These are phyloP conservation scores for Stereum hirsutum DNA, from an alignment of 1,284 basidiomycete species.

Conservation along the genomic window DNA sequence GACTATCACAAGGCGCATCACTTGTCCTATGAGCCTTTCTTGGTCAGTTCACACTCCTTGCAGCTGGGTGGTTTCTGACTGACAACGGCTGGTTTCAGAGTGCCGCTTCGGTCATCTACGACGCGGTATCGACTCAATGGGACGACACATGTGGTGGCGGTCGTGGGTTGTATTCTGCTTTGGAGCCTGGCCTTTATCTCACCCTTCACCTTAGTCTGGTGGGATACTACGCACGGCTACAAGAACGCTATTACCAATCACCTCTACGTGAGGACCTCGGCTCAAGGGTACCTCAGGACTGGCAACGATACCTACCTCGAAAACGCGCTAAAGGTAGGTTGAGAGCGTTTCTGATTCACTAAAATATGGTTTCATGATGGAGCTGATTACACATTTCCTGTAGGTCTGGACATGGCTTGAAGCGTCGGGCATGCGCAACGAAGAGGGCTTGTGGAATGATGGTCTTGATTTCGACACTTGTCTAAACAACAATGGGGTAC, in stretches of 20 bases:
- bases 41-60: constrained; percentile 19
- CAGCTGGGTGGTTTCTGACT: neutral
- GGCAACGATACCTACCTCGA: constrained; percentile 28
- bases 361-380: neutral
- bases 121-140: constrained; percentile 39
- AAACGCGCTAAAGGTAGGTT: constrained; percentile 35
- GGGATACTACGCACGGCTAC: constrained; percentile 42
- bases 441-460: constrained; percentile 40
- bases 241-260: constrained; percentile 53
- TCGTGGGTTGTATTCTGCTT: constrained; percentile 23
- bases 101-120: constrained; percentile 35
- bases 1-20: constrained; percentile 36
- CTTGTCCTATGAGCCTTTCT: constrained; percentile 23
- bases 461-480: constrained; percentile 31
- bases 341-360: neutral
- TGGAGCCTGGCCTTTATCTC: neutral
- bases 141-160: constrained; percentile 29
- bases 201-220: constrained; percentile 33
- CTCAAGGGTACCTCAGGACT: constrained; percentile 32
- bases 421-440: constrained; percentile 38
- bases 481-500: constrained; percentile 36
- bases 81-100: constrained; percentile 22
- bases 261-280: constrained; percentile 41
- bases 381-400: neutral
- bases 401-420: constrained; percentile 39